Base-by-base conservation (phyloP, 345 rosid genomes). In the Ceriops tagal region DNA sequence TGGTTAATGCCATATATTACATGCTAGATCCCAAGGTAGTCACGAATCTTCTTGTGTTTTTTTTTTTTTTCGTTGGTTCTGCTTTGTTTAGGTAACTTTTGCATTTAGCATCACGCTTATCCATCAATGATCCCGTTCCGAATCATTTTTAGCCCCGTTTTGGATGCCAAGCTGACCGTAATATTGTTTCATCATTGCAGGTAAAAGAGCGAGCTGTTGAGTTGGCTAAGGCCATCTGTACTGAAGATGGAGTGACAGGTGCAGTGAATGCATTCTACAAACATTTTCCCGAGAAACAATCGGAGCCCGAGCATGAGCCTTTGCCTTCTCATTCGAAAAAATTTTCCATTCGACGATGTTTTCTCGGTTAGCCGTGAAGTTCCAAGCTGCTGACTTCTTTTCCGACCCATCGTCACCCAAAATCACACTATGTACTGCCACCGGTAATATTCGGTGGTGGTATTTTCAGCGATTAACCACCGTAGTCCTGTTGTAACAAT, bases 251-350 rank as follows among this genome's bases (percentile, higher is more conserved):
- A 20, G 87, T 82, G 24, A 51, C 80, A 58, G 90, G 86, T 49
- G 86, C 87, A n/a, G 87, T 84, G 31, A 74, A 63, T 43, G 85
- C 87, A 58, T 86, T 86, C 71, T 83, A 83, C 53, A 83, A 80
- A 73, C 86, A 86, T 69, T 86, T 67, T 67, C 83, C 84, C 7
- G 63, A 22, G 0, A 10, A 59, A 26, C 73, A 61, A 9, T 18
- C 68, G 0, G 70, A 75, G 52, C 9, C 68, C 0, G 70, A 71
- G 61, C 47, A 32, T 2, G 31, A 59, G 51, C 34, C 80, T 57
- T 34, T 24, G 20, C 55, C 65, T 57, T 30, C 65, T 52, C 58
- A 22, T 8, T 18, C 71, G 5, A 68, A 73, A 30, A n/a, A 57
- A 5, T 30, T 73, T 58, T 79, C 83, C 7, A 46, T 82, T 32